Evolutionary conservation across 2,329 filamentous ascomycete species (phyloP), one percentile per base, ranked within the genome.

Genomic region (Zymoseptoria passerinii): DNA sequence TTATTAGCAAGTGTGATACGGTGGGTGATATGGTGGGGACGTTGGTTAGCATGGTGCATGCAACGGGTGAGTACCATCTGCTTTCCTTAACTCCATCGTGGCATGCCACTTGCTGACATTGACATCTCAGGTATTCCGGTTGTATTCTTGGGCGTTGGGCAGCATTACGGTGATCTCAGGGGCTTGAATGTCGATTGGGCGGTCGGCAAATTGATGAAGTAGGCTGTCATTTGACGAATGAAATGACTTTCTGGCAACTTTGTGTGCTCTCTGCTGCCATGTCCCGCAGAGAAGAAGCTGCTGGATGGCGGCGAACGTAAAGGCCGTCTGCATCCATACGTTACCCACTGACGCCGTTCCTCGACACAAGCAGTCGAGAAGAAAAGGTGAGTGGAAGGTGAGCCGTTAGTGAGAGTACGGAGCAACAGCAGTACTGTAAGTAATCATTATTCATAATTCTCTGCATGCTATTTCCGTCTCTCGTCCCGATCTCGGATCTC

Each of bases 11-110:
- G 76, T 97, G 94, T 73, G 94, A 99, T 76, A 99, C 94, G 0
- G 95, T 99, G 44, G 95, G 94, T n/a, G 92, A 96, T 76, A 97
- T 97, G 92, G 91, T 96, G 50, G 91, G 87, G 1, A 96, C 92
- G 2, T 79, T 99, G 63, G 94, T 99, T 62, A 96, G 90, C 72
- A 92, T 99, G 79, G 92, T 99, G 48, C 92, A 97, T 76, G 92
- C 94, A 2, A 99, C 95, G 3, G 64, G 63, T 64, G 50, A 60
- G 60, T 57, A 2, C 1, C 2, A 4, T 44, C 35, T 44, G 5
- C 35, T 16, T 44, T n/a, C 13, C n/a, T 13, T 6, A 16, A 7
- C 90, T 4, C 9, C 28, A 28, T n/a, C 2, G 16, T n/a, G 2
- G 13, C 19, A 18, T 23, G 8, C 23, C 18, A 20, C 9, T 13